Percentiles rank a stretch among this genome's conserved stretches.
Evolutionary conservation across 306 rosid species (phyloP).

Genomic region (Glycine tomentella): DNA sequence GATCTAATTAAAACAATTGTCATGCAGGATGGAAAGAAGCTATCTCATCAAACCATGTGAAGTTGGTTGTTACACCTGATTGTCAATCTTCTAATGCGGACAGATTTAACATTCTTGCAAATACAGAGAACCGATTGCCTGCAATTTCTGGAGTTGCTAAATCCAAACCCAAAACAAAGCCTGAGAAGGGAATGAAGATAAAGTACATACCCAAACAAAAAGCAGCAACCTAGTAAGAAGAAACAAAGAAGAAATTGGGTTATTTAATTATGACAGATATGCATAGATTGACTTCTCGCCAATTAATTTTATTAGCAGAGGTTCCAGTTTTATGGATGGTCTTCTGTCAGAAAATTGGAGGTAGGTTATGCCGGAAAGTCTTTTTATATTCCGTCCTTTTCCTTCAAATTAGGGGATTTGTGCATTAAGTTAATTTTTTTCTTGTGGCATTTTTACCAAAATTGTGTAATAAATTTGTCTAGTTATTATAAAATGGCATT

Average conservation of each 20-base stretch:
- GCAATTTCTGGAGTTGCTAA: conserved; percentile 54
- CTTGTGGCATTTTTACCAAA: conserved; percentile 42
- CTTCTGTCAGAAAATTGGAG: conserved; percentile 72
- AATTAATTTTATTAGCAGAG: conserved; percentile 64
- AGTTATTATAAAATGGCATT: conserved; percentile 38
- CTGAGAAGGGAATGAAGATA: conserved; percentile 64
- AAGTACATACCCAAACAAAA: conserved; percentile 79
- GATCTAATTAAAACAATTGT: conserved; percentile 35
- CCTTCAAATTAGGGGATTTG: conserved; percentile 55
- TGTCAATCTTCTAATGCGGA: conserved; percentile 46
- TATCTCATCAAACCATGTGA: conserved; percentile 68
- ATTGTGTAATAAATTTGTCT: conserved; percentile 51
- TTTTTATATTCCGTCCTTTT: conserved; percentile 54
- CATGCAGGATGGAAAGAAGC: conserved; percentile 95
- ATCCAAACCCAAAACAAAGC: conserved; percentile 60
- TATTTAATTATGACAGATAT: conserved; percentile 54
- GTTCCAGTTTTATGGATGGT: conserved; percentile 79
- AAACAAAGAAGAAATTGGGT: conserved; percentile 50
- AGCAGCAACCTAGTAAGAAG: conserved; percentile 51
- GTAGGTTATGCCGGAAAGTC: conserved; percentile 64
- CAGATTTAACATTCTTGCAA: conserved; percentile 53
- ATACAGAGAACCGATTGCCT: conserved; percentile 53
- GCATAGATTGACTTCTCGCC: conserved; percentile 62
- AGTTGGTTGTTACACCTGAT: conserved; percentile 62
- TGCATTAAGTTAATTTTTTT: conserved; percentile 45